Evolutionary conservation across 768 basidiomycete genomes (phyloP).

Genomic region (Boletus insuetus): DNA sequence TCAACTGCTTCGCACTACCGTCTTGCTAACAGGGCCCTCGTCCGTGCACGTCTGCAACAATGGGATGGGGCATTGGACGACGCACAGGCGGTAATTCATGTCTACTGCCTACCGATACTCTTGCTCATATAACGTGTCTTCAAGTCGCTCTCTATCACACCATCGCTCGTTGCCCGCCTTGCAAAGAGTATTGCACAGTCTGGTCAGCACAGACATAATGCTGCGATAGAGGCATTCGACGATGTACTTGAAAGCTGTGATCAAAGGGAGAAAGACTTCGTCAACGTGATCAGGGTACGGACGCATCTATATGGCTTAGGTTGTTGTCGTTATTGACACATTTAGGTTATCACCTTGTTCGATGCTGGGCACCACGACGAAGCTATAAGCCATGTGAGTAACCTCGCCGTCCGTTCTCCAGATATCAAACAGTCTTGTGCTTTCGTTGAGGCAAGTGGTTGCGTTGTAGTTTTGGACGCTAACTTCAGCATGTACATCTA

Average conservation of each 20-base stretch:
- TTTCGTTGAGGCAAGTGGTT: constrained; percentile 14
- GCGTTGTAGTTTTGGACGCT: background rate
- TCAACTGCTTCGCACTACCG: background rate
- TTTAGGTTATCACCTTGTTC: constrained; percentile 13
- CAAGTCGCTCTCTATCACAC: constrained; percentile 7
- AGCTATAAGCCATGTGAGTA: background rate
- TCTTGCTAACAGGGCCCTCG: constrained; percentile 14
- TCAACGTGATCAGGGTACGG: constrained; percentile 13
- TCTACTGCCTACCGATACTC: background rate
- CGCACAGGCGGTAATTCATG: constrained; percentile 3
- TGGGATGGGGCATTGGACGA: constrained; percentile 15
- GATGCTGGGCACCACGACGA: background rate
- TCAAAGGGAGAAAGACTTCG: constrained; percentile 4
- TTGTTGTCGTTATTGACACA: background rate
- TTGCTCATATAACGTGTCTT: background rate
- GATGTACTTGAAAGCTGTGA: background rate
- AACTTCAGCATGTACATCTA: background rate
- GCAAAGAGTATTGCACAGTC: constrained; percentile 4
- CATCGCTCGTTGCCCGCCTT: constrained; percentile 10
- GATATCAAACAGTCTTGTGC: background rate
- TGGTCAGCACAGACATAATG: background rate
- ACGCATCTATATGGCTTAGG: background rate
- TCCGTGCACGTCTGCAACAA: constrained; percentile 6
- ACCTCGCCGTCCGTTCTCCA: background rate
- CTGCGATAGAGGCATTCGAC: constrained; percentile 1